A percentile compares a stretch with the other conserved stretches of the same genome.
Conservation (phyloP, 192 early-diverging fungal genomes). For the Rhizophagus prolifer region DNA sequence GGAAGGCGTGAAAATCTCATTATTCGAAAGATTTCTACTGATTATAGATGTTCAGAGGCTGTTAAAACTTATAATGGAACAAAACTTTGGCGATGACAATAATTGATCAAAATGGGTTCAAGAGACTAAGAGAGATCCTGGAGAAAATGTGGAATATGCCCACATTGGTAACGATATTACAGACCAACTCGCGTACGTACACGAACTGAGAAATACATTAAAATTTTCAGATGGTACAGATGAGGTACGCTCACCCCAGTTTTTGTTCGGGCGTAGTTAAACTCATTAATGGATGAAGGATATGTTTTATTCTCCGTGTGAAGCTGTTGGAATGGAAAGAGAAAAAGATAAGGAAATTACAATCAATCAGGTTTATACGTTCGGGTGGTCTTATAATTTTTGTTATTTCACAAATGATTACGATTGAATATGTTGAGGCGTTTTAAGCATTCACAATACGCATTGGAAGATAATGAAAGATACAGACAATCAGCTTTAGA, state of each 20-base stretch:
- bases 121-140: too few relatives aligned
- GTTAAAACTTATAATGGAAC: slow-evolving; percentile 22
- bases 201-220: too few relatives aligned
- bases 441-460: too few relatives aligned
- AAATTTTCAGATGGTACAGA: too few relatives aligned
- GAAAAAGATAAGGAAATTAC: slow-evolving; percentile 10
- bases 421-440: neutral
- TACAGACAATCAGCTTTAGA: neutral
- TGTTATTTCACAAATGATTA: slow-evolving; percentile 5
- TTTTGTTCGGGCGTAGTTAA: too few relatives aligned
- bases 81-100: slow-evolving; percentile 22
- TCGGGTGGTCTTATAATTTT: slow-evolving; percentile 6
- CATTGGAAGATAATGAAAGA: neutral
- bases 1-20: slow-evolving; percentile 28
- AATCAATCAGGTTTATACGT: slow-evolving; percentile 23
- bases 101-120: too few relatives aligned
- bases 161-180: too few relatives aligned
- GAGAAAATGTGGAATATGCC: too few relatives aligned
- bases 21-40: slow-evolving; percentile 18
- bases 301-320: slow-evolving; percentile 24
- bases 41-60: slow-evolving; percentile 26
- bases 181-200: too few relatives aligned
- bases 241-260: too few relatives aligned
- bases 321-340: slow-evolving; percentile 8
- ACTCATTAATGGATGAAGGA: too few relatives aligned